phyloP scores from a whole-genome alignment of 148 eudicot species.

The Fagopyrum esculentum region DNA sequence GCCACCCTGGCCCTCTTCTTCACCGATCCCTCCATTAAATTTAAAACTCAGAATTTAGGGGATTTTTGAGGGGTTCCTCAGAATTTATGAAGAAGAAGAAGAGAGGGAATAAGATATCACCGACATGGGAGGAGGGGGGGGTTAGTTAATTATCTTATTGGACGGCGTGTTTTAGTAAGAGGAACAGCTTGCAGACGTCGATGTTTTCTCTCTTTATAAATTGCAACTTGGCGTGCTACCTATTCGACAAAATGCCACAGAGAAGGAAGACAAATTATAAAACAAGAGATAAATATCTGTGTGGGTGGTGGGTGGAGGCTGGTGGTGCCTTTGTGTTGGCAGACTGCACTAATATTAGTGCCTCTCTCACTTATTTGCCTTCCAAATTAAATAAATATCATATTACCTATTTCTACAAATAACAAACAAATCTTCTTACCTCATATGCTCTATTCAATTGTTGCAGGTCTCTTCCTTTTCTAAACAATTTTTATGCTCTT shows the following conservation, averaged over 20 bases:
- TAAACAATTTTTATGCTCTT: not conserved
- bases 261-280: not conserved
- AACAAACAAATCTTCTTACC: too few species aligned
- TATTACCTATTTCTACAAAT: not conserved
- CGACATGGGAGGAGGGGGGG: constrained; percentile 28
- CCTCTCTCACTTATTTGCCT: not conserved
- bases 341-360: not conserved
- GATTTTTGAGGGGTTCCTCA: not conserved
- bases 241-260: constrained; percentile 4
- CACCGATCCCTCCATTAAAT: constrained; percentile 10
- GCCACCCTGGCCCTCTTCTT: constrained; percentile 31
- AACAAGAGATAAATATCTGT: not conserved
- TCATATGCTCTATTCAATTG: not conserved
- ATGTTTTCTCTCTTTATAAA: not conserved
- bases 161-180: constrained; percentile 15
- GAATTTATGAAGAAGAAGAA: constrained; percentile 3
- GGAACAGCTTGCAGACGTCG: constrained; percentile 14
- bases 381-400: not conserved
- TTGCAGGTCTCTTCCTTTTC: not conserved
- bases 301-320: not conserved
- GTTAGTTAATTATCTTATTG: constrained; percentile 13
- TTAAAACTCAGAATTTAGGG: not conserved
- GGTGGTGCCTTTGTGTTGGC: not conserved
- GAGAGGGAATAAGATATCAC: constrained; percentile 28
- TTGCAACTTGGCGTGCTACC: constrained; percentile 1